A percentile compares a stretch with the other conserved stretches of the same genome.
phyloP scores from a whole-genome alignment of 116 monocot species.

The Iris pallida region DNA sequence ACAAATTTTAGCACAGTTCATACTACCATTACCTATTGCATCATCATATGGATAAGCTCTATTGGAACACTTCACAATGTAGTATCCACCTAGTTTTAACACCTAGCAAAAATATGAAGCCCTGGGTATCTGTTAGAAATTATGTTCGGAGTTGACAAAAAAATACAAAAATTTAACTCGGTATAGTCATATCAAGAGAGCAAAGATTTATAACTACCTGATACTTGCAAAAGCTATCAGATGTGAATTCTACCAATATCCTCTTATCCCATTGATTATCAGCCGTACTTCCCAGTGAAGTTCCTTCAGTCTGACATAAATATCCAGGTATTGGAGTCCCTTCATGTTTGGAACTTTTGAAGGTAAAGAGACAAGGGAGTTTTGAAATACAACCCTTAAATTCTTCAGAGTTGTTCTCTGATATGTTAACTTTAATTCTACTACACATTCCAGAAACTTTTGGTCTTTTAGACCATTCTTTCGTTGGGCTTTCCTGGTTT shows the following conservation, averaged over 20 bases:
- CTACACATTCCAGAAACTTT: background rate
- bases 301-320: slow-evolving; percentile 17
- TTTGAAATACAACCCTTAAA: slow-evolving; percentile 7
- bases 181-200: background rate
- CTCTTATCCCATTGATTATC: slow-evolving; percentile 8
- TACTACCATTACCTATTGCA: slow-evolving; percentile 9
- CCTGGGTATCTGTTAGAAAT: slow-evolving; percentile 1
- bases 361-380: slow-evolving; percentile 46
- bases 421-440: slow-evolving; percentile 3
- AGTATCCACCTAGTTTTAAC: slow-evolving; percentile 43
- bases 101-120: slow-evolving; percentile 30
- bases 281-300: slow-evolving; percentile 5
- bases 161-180: slow-evolving; percentile 1
- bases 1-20: slow-evolving; percentile 22
- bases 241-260: slow-evolving; percentile 70
- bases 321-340: slow-evolving; percentile 23
- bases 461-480: slow-evolving; percentile 1
- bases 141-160: background rate
- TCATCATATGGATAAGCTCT: slow-evolving; percentile 9
- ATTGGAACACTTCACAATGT: slow-evolving; percentile 48
- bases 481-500: background rate
- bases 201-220: slow-evolving; percentile 38
- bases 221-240: slow-evolving; percentile 43
- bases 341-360: slow-evolving; percentile 12
- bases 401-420: background rate